A percentile compares a stretch with the other conserved stretches of the same genome.
Conservation (phyloP, 164 flowering plant genomes). For the Protea cynaroides region DNA sequence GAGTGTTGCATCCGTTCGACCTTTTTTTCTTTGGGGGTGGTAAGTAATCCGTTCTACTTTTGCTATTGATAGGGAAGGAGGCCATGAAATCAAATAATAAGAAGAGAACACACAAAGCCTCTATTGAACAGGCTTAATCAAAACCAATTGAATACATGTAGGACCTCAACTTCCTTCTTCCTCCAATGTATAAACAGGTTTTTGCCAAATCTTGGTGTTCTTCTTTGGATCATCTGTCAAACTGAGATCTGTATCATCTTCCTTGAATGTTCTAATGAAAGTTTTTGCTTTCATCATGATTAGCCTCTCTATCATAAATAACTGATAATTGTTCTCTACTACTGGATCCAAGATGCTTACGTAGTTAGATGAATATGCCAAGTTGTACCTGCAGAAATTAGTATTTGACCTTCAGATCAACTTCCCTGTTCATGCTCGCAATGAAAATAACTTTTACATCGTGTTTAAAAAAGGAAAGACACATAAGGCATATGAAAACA, state of each 20-base stretch:
- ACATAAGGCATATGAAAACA: too few species aligned
- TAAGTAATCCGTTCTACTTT: too few species aligned
- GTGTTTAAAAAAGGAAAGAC: too few species aligned
- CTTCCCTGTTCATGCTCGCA: neutral
- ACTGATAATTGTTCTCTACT: constrained; percentile 83
- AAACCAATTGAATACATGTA: too few species aligned
- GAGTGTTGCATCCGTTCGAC: too few species aligned
- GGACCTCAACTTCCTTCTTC: constrained; percentile 31
- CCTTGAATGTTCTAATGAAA: constrained; percentile 71
- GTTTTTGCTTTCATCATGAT: constrained; percentile 79
- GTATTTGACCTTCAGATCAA: constrained; percentile 1
- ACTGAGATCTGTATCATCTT: constrained; percentile 67
- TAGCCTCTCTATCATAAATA: constrained; percentile 92
- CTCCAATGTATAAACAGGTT: constrained; percentile 68
- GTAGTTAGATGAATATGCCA: constrained; percentile 88
- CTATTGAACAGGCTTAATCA: too few species aligned
- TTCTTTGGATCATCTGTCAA: constrained; percentile 92
- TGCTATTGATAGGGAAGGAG: too few species aligned
- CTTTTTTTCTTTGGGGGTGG: too few species aligned
- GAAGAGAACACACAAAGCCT: too few species aligned
- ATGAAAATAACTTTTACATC: too few species aligned
- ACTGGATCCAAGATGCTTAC: constrained; percentile 72
- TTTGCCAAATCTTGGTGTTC: constrained; percentile 85
- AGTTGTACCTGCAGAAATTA: constrained; percentile 57
- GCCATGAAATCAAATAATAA: too few species aligned